Evolutionary conservation across 768 basidiomycete genomes (phyloP), one percentile per base, ranked within the genome.

Genomic region (Boletellus ananas): DNA sequence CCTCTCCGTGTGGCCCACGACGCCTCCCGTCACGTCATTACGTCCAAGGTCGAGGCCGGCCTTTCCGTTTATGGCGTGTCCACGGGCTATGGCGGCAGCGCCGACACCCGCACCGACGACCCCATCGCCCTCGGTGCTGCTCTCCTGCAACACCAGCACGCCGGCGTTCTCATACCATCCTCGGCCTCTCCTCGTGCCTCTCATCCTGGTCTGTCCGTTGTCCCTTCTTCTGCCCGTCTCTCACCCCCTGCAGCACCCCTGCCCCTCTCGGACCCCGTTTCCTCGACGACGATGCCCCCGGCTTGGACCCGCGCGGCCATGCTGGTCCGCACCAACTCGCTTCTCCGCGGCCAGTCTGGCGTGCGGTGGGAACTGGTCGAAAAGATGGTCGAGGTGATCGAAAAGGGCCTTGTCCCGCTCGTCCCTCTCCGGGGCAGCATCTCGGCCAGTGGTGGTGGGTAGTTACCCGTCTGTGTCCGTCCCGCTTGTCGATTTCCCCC

Each of bases 221-320:
- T 17, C 2, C 3, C 1, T 16, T 27, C 21, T 1, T 12, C 3
- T 2, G 7, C 1, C 10, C 16, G 23, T 27, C 18, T 2, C 49
- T 55, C 34, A 47, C 13, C 29, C 34, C n/a, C 5, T 21, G 3
- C 11, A 62, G 58, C 46, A 14, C 34, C 72, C 11, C 74, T 90
- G 0, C 88, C 90, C 9, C 81, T 91, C 38, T 75, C 77, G 5
- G 87, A 90, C 60, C 87, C 86, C 1, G 65, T 85, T 12, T 69
- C 77, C 11, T 79, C 82, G 11, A 78, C 79, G 27, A 81, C 78
- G 51, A 92, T 94, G 88, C 90, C 91, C 4, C 84, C 88, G 51
- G 73, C 87, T 2, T 92, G 92, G 87, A 90, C 92, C 29, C 84
- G 91, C 46, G 91, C 86, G 12, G 89, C 91, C 1, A 90, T 94